A percentile compares a stretch with the other conserved stretches of the same genome.
Evolutionary conservation across 2,329 filamentous ascomycete species (phyloP).

Genomic region (Whalleya microplaca): DNA sequence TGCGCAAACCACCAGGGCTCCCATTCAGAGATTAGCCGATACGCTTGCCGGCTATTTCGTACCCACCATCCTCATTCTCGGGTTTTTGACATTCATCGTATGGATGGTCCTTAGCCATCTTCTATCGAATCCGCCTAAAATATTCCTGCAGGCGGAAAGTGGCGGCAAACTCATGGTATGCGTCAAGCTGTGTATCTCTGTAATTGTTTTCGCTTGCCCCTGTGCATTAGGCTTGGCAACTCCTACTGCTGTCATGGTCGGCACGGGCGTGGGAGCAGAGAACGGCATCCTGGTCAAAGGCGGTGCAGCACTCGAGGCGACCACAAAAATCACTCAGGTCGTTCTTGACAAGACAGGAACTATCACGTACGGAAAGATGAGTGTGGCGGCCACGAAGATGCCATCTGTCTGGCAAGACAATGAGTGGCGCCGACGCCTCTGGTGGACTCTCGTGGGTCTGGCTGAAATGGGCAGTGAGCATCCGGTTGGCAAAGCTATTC

Average conservation of each 20-base stretch:
- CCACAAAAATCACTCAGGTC: conserved; percentile 86
- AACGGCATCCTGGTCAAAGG: conserved; percentile 98
- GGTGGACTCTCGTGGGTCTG: conserved; percentile 97
- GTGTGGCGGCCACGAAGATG: conserved; percentile 73
- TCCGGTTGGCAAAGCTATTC: conserved; percentile 88
- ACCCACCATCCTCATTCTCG: conserved; percentile 83
- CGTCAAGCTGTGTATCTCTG: conserved; percentile 94
- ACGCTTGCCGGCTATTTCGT: conserved; percentile 92
- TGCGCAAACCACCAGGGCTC: conserved; percentile 90
- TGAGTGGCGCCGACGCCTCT: conserved; percentile 72
- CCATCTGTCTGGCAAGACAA: conserved; percentile 70
- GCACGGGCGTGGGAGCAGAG: conserved; percentile 94
- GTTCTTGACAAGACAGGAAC: conserved; percentile 97
- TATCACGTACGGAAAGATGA: conserved; percentile 94
- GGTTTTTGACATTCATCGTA: conserved; percentile 79
- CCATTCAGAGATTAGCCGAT: conserved; percentile 92
- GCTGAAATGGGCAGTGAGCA: conserved; percentile 96
- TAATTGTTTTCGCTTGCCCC: conserved; percentile 97
- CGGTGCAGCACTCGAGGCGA: conserved; percentile 86
- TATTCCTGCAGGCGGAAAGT: conserved; percentile 79
- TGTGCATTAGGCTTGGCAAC: conserved; percentile 96
- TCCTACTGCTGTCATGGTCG: conserved; percentile 97
- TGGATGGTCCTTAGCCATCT: conserved; percentile 97
- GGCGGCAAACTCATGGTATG: conserved; percentile 97
- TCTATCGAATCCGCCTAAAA: conserved; percentile 79